Conservation (phyloP, 208 protist species). For the Zelonia costaricensis region DNA sequence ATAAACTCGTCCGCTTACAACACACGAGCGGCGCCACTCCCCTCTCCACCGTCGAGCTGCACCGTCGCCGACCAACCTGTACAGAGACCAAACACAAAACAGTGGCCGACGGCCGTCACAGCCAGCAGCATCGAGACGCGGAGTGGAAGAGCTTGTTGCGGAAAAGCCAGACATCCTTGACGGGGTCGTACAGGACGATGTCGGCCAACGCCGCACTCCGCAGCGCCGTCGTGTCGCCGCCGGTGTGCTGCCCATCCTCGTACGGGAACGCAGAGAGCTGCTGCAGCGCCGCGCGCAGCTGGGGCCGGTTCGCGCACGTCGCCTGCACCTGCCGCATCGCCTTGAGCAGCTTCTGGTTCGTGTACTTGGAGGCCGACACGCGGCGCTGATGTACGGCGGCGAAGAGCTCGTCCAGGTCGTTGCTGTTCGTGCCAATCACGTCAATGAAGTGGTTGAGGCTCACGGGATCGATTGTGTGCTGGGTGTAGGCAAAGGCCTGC, state of each 20-base stretch:
- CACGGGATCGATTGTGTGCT: slow-evolving; percentile 61
- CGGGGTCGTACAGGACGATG: slow-evolving; percentile 81
- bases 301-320: slow-evolving; percentile 46
- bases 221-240: slow-evolving; percentile 38
- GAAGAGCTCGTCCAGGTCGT: slow-evolving; percentile 75
- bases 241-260: slow-evolving; percentile 44
- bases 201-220: slow-evolving; percentile 51
- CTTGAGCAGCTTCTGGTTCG: slow-evolving; percentile 66
- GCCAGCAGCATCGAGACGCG: slow-evolving; percentile 62
- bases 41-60: too few relatives aligned
- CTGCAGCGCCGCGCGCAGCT: slow-evolving; percentile 41
- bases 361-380: slow-evolving; percentile 47
- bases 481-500: slow-evolving; percentile 65
- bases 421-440: slow-evolving; percentile 66
- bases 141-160: slow-evolving; percentile 74
- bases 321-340: slow-evolving; percentile 70
- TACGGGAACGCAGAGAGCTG: slow-evolving; percentile 53
- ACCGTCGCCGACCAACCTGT: too few relatives aligned
- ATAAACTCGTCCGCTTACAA: too few relatives aligned
- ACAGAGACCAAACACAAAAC: too few relatives aligned
- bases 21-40: too few relatives aligned
- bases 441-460: slow-evolving; percentile 65
- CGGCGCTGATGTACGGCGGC: slow-evolving; percentile 56
- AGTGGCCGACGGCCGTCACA: too few relatives aligned
- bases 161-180: slow-evolving; percentile 76